phyloP scores from a whole-genome alignment of 129 eudicot species.

The Scalesia atractyloides region DNA sequence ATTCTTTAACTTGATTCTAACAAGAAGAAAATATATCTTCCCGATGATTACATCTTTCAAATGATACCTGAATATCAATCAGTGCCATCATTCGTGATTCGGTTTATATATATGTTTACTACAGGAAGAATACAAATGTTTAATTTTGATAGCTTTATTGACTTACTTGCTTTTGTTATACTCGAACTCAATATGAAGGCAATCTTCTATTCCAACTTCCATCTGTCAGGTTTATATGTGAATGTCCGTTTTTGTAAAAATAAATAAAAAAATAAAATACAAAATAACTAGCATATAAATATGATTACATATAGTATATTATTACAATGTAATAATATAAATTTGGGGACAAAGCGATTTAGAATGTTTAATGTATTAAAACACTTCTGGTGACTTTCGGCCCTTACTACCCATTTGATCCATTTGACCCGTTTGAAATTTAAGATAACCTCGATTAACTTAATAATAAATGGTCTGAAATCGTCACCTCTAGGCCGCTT shows the following conservation, averaged over 20 bases:
- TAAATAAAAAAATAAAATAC: background rate
- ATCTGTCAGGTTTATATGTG: conserved; percentile 38
- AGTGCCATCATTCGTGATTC: background rate
- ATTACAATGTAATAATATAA: background rate
- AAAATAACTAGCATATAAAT: background rate
- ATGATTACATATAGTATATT: background rate
- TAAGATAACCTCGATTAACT: background rate
- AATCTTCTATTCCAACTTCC: conserved; percentile 97
- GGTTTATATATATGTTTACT: background rate
- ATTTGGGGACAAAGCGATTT: background rate
- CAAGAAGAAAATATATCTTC: conserved; percentile 96
- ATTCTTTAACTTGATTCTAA: conserved; percentile 91
- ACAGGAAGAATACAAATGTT: background rate
- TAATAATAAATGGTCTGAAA: background rate
- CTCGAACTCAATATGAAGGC: conserved; percentile 84
- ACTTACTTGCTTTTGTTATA: conserved; percentile 90
- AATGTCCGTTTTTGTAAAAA: background rate
- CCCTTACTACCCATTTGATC: background rate
- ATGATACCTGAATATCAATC: conserved; percentile 72
- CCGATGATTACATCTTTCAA: conserved; percentile 95
- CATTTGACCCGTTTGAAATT: conserved; percentile 4
- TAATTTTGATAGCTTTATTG: conserved; percentile 37
- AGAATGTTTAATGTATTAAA: background rate
- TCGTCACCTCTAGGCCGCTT: background rate
- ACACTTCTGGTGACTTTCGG: background rate